Conservation (phyloP, 768 basidiomycete genomes). For the Hygrocybe coccinea region DNA sequence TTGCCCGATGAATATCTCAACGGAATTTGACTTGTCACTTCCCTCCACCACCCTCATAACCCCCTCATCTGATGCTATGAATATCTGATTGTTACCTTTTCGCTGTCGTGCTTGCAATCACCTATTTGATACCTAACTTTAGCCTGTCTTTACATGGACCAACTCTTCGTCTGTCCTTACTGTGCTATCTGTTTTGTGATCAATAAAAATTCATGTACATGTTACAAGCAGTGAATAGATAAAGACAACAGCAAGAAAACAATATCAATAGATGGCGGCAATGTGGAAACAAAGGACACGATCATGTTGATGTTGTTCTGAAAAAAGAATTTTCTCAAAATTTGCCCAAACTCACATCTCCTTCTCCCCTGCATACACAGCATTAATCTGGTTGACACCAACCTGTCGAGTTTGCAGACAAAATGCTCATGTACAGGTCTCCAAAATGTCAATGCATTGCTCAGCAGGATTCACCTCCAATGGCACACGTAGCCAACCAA, state of each 20-base stretch:
- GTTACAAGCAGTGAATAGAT: too few relatives aligned
- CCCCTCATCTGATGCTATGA: neutral
- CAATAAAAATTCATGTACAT: too few relatives aligned
- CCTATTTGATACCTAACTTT: neutral
- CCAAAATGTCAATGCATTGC: slow-evolving; percentile 30
- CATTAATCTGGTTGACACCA: slow-evolving; percentile 40
- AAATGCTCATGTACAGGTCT: slow-evolving; percentile 29
- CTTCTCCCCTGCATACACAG: slow-evolving; percentile 40
- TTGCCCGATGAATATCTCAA: neutral
- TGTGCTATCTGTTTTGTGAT: too few relatives aligned
- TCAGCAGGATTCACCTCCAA: slow-evolving; percentile 29
- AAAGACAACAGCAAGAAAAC: neutral
- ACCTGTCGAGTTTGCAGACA: slow-evolving; percentile 32
- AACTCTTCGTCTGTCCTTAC: neutral
- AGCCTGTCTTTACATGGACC: neutral
- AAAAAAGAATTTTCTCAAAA: slow-evolving; percentile 38
- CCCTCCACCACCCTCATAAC: neutral
- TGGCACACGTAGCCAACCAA: slow-evolving; percentile 41
- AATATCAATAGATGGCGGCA: slow-evolving; percentile 14
- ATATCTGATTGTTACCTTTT: neutral
- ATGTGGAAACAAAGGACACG: slow-evolving; percentile 33
- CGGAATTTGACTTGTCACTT: neutral
- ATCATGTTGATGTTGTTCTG: slow-evolving; percentile 21
- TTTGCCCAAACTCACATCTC: slow-evolving; percentile 31
- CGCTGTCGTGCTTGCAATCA: neutral